Evolutionary conservation across 805 yeast species (phyloP), one percentile per base, ranked within the genome.

Genomic region (Candida xiaguanensis): DNA sequence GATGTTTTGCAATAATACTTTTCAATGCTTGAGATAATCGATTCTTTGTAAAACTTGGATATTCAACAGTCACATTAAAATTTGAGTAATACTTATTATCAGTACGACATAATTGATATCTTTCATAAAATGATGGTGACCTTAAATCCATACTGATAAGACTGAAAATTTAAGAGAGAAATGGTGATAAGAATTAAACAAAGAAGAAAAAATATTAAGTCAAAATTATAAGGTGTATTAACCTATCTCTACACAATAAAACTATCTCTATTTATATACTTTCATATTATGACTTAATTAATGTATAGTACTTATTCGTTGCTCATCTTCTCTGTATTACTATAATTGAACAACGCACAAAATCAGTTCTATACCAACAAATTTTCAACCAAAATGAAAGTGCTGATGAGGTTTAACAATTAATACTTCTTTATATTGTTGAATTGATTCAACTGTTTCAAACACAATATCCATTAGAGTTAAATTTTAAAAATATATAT

Each of bases 1-100:
- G 50, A 41, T 46, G 40, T 14, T 48, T 40, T 7, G 38, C 20
- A 5, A 56, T 40, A 13, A 53, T 30, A 4, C 23, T 26, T 26
- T 40, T 26, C 29, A 57, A 43, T 4, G 53, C 55, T 35, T 43
- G 39, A 1, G 59, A 55, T n/a, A 58, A 39, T 11, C 32, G 45
- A 6, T 31, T 33, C 7, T 47, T 39, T 1, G 57, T 18, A 3
- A 30, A 28, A 1, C 33, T 23, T 27, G 47, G 49, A 43, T 53
- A 56, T 17, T 45, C 44, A 12, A 50, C 60, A 12, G 50, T 43
- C 13, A 62, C 40, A 30, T 50, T 51, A 40, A 57, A 56, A 41
- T 58, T 59, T 4, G 38, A 28, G 29, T 41, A 41, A 30, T 36
- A 42, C 11, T 39, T 36, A 17, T 41, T 39, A 5, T 39, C 41